Evolutionary conservation across 768 basidiomycete genomes (phyloP).

Genomic region (Tremella yokohamensis): DNA sequence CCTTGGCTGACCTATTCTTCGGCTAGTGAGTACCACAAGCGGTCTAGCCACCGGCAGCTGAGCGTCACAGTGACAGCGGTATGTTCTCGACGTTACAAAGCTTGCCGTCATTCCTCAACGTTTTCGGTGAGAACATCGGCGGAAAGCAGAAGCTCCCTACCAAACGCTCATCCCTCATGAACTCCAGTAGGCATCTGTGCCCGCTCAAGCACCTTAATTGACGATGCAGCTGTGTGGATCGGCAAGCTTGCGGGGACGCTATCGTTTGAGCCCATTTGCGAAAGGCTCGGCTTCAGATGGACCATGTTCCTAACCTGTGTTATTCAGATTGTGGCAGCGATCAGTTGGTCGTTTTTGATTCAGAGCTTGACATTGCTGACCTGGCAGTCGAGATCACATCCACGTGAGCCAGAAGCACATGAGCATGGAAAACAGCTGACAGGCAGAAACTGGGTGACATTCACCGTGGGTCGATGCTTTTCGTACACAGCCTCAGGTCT

Average conservation of each 20-base stretch:
- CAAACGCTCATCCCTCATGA: constrained; percentile 20
- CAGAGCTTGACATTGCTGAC: not conserved
- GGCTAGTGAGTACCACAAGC: not conserved
- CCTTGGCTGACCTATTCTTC: not conserved
- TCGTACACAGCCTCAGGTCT: constrained; percentile 25
- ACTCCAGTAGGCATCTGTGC: constrained; percentile 18
- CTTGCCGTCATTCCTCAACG: constrained; percentile 24
- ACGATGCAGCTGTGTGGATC: not conserved
- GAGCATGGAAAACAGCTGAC: not conserved
- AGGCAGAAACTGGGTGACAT: constrained; percentile 15
- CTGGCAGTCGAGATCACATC: constrained; percentile 19
- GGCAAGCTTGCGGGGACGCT: not conserved
- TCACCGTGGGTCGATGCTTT: constrained; percentile 23
- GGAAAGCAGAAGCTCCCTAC: constrained; percentile 13
- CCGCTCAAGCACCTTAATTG: not conserved
- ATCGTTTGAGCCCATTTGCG: constrained; percentile 19
- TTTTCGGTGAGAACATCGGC: constrained; percentile 13
- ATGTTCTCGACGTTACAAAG: not conserved
- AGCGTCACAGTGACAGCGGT: not conserved
- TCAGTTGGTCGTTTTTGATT: constrained; percentile 13
- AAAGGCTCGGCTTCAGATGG: constrained; percentile 17
- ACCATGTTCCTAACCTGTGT: constrained; percentile 9
- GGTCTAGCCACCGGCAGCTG: not conserved
- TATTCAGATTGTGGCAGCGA: constrained; percentile 20
- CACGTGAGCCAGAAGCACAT: not conserved